Base-by-base conservation (phyloP, 2,329 filamentous ascomycete species). In the Achaetomium macrosporum region DNA sequence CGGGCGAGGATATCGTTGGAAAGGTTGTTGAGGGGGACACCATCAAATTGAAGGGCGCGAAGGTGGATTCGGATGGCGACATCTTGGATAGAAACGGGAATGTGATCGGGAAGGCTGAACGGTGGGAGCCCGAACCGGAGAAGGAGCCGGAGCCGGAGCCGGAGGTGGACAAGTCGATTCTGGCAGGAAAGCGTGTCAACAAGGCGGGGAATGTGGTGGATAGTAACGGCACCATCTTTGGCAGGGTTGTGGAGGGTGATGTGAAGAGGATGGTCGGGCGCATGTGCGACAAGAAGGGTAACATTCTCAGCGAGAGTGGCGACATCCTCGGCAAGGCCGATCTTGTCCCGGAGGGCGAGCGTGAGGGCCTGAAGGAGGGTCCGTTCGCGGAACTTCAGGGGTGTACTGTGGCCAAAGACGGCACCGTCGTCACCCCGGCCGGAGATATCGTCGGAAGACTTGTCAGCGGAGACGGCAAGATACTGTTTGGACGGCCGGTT, bases 361-460 rank as follows among this genome's bases (percentile, higher is more conserved):
- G 81, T 2, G 77, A 82, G 57, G 79, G 78, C 1, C 64, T 74
- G 57, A 81, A 78, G 70, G 84, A 88, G 57, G 85, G 84, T 0
- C 82, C 83, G 13, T 89, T 89, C 64, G 78, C 83, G 13, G 84
- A 85, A 61, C 78, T 85, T 19, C 71, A 77, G 40, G 82, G 81
- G 46, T 79, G 83, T 56, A 83, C 78, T 6, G 82, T 88, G 31
- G 76, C 76, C 66, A 87, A 85, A 68, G 84, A 87, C 39, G 85
- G 85, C 48, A 85, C 82, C 55, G 75, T 88, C 39, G 77, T 85
- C 40, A 85, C 85, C 9, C 72, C 77, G 0, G 74, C 79, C 46
- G 88, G 86, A 35, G 82, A 87, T 57, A 76, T 87, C 20, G 87
- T 93, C 44, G 89, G 89, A 19, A 76, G 84, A 40, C 77, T 92